These are phyloP conservation scores for Mycena rosella DNA, from an alignment of 768 basidiomycete genomes.

Conservation along the genomic window DNA sequence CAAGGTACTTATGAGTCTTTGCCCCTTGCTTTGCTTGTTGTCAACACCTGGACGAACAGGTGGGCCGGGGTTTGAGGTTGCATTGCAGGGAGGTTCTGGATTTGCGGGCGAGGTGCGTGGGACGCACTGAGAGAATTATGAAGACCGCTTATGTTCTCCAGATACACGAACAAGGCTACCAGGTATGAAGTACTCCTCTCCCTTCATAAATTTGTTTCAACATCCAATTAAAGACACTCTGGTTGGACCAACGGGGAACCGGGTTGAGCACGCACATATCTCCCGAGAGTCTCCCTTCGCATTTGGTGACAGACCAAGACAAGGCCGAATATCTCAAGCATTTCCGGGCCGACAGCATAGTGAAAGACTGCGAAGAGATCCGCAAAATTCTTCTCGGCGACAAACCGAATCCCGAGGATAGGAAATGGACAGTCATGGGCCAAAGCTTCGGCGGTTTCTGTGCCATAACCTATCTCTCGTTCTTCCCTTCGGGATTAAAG, in stretches of 20 bases:
- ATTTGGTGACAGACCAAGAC: not conserved
- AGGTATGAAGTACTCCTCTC: conserved; percentile 48
- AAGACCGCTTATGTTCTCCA: conserved; percentile 33
- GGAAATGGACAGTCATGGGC: not conserved
- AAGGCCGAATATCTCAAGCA: not conserved
- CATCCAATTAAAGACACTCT: not conserved
- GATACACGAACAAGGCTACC: conserved; percentile 65
- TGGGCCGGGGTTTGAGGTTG: conserved; percentile 63
- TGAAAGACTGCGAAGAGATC: not conserved
- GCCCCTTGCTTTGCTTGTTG: not conserved
- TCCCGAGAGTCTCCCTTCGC: not conserved
- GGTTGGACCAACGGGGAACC: not conserved
- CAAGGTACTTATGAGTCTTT: conserved; percentile 22
- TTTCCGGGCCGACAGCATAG: not conserved
- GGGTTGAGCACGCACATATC: not conserved
- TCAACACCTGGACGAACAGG: conserved; percentile 45
- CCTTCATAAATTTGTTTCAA: not conserved
- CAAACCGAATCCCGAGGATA: not conserved
- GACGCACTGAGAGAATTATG: not conserved
- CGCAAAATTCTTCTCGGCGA: not conserved
- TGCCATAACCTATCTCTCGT: not conserved
- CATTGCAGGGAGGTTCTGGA: conserved; percentile 48
- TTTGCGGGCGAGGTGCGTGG: conserved; percentile 50
- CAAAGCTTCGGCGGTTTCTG: not conserved
- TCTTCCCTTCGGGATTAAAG: not conserved